Conservation (phyloP, 768 basidiomycete species). For the Gloeopeniophorella convolvens region DNA sequence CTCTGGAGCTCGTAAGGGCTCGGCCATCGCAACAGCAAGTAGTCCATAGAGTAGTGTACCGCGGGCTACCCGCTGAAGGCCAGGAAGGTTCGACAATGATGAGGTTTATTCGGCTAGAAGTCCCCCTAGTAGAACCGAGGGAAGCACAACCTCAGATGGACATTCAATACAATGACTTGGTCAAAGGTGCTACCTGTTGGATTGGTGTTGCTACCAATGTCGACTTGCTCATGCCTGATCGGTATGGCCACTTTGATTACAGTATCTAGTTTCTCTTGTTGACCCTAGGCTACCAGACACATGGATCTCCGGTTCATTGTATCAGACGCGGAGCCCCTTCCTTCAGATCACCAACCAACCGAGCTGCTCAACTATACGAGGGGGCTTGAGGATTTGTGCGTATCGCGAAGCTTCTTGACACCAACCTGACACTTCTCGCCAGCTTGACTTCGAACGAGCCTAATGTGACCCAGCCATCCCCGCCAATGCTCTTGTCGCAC, state of each 20-base stretch:
- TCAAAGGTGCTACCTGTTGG: not conserved
- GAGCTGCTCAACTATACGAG: slow-evolving; percentile 37
- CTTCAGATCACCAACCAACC: slow-evolving; percentile 32
- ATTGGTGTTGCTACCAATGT: slow-evolving; percentile 4
- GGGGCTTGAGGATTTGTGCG: slow-evolving; percentile 40
- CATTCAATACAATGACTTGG: not conserved
- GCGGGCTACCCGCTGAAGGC: not conserved
- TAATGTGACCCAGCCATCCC: slow-evolving; percentile 35
- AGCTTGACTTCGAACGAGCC: slow-evolving; percentile 32
- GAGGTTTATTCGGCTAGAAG: slow-evolving; percentile 13
- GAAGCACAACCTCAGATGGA: not conserved
- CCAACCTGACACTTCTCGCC: slow-evolving; percentile 11
- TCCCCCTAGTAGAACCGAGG: slow-evolving; percentile 7
- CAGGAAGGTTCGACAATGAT: not conserved
- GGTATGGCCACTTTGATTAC: slow-evolving; percentile 7
- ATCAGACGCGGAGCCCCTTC: slow-evolving; percentile 29
- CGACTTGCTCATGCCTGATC: slow-evolving; percentile 16
- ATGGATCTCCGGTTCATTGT: slow-evolving; percentile 50
- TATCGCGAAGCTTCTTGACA: slow-evolving; percentile 10
- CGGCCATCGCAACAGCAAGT: slow-evolving; percentile 13
- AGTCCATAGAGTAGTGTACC: slow-evolving; percentile 18
- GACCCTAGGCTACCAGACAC: not conserved
- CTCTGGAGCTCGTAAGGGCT: slow-evolving; percentile 10
- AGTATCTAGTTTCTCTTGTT: not conserved
- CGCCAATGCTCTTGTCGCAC: slow-evolving; percentile 38